These are phyloP conservation scores for Alliaria petiolata DNA, from an alignment of 345 rosid genomes.

Conservation along the genomic window DNA sequence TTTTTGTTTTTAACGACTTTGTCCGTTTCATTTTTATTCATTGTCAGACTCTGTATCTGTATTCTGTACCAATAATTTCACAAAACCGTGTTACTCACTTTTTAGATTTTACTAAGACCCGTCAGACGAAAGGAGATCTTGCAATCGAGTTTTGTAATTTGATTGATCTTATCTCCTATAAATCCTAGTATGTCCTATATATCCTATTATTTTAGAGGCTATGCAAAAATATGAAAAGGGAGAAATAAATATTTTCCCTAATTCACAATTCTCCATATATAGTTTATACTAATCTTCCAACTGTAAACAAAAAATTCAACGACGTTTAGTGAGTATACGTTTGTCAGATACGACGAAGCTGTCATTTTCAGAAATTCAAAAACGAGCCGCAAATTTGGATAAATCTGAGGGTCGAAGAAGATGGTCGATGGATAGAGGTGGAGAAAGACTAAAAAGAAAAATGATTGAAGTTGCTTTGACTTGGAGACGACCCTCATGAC, in stretches of 20 bases:
- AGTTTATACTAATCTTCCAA: too few species aligned
- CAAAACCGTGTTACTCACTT: neutral
- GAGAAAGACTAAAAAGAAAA: neutral
- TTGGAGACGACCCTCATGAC: neutral
- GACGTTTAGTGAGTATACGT: too few species aligned
- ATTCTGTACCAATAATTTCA: constrained; percentile 10
- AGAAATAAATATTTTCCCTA: too few species aligned
- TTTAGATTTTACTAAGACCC: neutral
- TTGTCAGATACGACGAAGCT: neutral
- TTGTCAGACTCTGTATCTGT: neutral
- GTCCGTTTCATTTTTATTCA: neutral
- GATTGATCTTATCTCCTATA: too few species aligned
- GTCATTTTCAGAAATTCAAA: neutral
- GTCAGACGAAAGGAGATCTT: neutral
- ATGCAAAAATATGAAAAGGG: too few species aligned
- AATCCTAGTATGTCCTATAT: too few species aligned
- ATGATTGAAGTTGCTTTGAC: neutral
- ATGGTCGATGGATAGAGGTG: neutral
- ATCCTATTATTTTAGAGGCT: too few species aligned
- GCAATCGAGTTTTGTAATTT: neutral
- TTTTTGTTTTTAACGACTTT: neutral
- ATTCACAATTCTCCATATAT: too few species aligned
- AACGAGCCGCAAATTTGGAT: neutral
- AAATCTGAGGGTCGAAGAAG: neutral
- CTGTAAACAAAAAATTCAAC: too few species aligned